Evolutionary conservation across 2,329 filamentous ascomycete genomes (phyloP), one percentile per base, ranked within the genome.

Genomic region (Hypomyces perniciosus): DNA sequence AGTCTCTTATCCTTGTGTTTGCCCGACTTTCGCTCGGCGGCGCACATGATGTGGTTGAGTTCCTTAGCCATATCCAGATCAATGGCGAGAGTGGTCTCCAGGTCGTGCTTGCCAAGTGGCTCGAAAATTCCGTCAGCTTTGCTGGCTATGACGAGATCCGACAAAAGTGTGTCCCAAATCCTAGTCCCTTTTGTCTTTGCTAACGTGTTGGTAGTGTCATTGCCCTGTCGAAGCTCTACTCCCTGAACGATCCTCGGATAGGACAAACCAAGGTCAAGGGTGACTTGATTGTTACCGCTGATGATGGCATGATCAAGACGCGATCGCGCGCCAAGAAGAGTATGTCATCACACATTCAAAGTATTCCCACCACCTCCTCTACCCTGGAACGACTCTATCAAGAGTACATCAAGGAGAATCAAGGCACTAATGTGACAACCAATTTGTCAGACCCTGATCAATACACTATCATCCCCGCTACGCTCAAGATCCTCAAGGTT

Each of bases 61-160:
- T 99, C 72, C 76, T 99, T 31, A 86, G 86, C 54, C 85, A 90
- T 62, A 85, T 96, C 55, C 80, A 90, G 59, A 87, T 97, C 57
- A 81, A 83, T 44, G 85, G 84, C 13, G 78, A 87, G 63, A 95
- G 79, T 62, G 93, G 91, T n/a, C 73, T 99, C 6, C 83, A 91
- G 56, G 84, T 96, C 27, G 93, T 99, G 4, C 73, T 97, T 58
- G 80, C 84, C 69, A 96, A 97, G 71, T 99, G 93, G 93, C 76
- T 99, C 1, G 93, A 97, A 72, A 96, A 97, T 69, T 96, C 90
- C 4, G 81, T 95, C 68, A 95, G 87, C 68, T 99, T 99, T 70
- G 90, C 90, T n/a, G 93, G 93, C 9, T 99, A 96, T 61, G 91
- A 97, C 61, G 92, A 96, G 68, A 97, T 97, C 60, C 83, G 91